These are phyloP conservation scores for Coriaria nepalensis DNA, from an alignment of 306 rosid genomes.

Conservation along the genomic window DNA sequence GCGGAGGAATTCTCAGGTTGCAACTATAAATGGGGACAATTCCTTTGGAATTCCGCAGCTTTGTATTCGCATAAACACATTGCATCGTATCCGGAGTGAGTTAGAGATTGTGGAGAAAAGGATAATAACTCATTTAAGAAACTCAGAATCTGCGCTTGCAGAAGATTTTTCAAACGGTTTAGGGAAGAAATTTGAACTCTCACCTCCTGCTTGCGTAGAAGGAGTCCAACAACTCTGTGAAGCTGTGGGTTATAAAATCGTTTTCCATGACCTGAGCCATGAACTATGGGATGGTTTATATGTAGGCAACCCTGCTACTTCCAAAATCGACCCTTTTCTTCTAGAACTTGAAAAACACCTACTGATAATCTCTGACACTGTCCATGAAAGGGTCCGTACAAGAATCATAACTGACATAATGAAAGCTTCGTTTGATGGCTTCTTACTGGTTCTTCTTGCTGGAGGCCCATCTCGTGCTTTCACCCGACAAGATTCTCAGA, in stretches of 20 bases:
- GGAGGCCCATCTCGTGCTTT: slow-evolving; percentile 92
- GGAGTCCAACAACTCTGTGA: slow-evolving; percentile 90
- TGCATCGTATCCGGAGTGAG: slow-evolving; percentile 74
- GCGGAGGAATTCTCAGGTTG: slow-evolving; percentile 80
- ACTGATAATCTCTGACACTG: slow-evolving; percentile 44
- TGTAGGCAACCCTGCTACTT: slow-evolving; percentile 65
- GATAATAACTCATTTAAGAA: slow-evolving; percentile 70
- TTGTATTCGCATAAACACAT: slow-evolving; percentile 74
- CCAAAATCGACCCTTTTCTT: slow-evolving; percentile 74
- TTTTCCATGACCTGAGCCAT: slow-evolving; percentile 72
- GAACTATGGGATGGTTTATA: slow-evolving; percentile 75
- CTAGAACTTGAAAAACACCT: slow-evolving; percentile 66
- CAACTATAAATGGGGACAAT: slow-evolving; percentile 68
- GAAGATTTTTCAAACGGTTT: slow-evolving; percentile 83
- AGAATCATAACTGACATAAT: slow-evolving; percentile 69
- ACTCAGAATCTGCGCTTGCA: slow-evolving; percentile 77
- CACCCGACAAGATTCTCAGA: slow-evolving; percentile 63
- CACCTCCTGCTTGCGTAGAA: slow-evolving; percentile 80
- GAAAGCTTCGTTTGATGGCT: slow-evolving; percentile 97
- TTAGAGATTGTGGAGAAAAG: slow-evolving; percentile 83
- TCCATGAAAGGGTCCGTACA: slow-evolving; percentile 78
- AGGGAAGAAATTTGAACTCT: slow-evolving; percentile 66
- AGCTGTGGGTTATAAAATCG: slow-evolving; percentile 64
- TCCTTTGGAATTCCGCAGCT: slow-evolving; percentile 64
- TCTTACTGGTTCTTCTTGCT: slow-evolving; percentile 87